Evolutionary conservation across 176 grass and related monocot genomes (phyloP), one percentile per base, ranked within the genome.

Genomic region (Rhynchospora breviuscula): DNA sequence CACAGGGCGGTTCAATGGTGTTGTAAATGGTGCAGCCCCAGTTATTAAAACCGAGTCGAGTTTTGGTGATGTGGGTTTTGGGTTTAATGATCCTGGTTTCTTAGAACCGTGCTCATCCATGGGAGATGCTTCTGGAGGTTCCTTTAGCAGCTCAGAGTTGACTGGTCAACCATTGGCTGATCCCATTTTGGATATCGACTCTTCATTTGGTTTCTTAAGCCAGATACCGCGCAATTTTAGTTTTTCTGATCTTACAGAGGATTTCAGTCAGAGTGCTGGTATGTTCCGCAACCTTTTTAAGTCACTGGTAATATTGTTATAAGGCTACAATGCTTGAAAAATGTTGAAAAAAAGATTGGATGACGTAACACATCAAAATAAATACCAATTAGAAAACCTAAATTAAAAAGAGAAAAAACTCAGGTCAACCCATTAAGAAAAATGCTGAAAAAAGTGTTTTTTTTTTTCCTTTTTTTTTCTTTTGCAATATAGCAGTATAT

Each of bases 181-280:
- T 77, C 85, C 89, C 84, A 78, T 96, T 71, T 12, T 89, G 80
- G 96, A 99, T 67, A 90, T 93, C 56, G 95, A 98, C 85, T 85
- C 87, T 75, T 87, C 93, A 1, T 95, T 86, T 86, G 96, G 93
- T 80, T 95, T 93, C 81, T 90, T 97, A 83, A 90, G 88, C 79
- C 96, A 99, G 83, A 95, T 99, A 86, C 96, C 93, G 84, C 92
- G 93, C 51, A 99, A 89, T 92, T 95, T 99, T 74, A 99, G 96
- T 46, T 99, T 99, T 83, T 95, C 96, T 31, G 93, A 99, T 93
- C 91, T 99, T 70, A 86, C 96, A 35, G 91, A 95, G 79, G 91
- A 95, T 88, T 99, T 99, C 81, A 90, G 88, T 85, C 91, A 99
- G 26, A 95, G 96, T 85, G 40, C 93, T 90, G 93, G 96, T 99